These are phyloP conservation scores for Nepenthes gracilis DNA, from an alignment of 148 eudicot species.

Conservation along the genomic window DNA sequence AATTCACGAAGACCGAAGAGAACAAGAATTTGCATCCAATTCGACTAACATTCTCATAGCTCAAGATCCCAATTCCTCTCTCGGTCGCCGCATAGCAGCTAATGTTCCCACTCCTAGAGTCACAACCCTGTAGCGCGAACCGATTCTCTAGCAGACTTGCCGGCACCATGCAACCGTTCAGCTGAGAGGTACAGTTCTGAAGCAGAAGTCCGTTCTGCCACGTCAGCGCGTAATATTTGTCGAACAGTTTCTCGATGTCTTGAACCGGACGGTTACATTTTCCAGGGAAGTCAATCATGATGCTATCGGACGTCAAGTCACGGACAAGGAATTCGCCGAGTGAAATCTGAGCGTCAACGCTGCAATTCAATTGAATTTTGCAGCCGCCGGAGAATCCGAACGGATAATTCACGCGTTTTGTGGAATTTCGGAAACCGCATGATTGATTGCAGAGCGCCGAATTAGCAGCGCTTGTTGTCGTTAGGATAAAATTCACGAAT, in stretches of 20 bases:
- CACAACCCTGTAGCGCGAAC: constrained; percentile 14
- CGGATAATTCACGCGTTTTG: constrained; percentile 31
- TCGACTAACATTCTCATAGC: constrained; percentile 3
- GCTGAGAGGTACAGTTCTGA: constrained; percentile 21
- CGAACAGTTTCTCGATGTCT: constrained; percentile 12
- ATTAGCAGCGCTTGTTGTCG: too few relatives aligned
- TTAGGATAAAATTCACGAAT: too few relatives aligned
- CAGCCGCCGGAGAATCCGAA: constrained; percentile 60
- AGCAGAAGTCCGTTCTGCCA: constrained; percentile 35
- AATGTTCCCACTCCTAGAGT: constrained; percentile 7
- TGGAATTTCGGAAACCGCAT: constrained; percentile 16
- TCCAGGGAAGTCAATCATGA: constrained; percentile 29
- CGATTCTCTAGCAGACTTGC: constrained; percentile 13
- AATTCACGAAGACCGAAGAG: constrained; percentile 35
- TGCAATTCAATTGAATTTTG: constrained; percentile 39
- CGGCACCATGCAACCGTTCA: constrained; percentile 26
- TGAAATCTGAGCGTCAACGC: constrained; percentile 4
- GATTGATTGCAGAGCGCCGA: constrained; percentile 12
- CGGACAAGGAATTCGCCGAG: constrained; percentile 22
- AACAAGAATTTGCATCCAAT: constrained; percentile 28
- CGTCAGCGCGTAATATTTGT: constrained; percentile 30
- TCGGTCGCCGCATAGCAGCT: constrained; percentile 28
- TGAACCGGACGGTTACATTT: constrained; percentile 37
- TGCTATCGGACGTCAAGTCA: constrained; percentile 27
- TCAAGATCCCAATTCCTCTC: constrained; percentile 15